A percentile compares a stretch with the other conserved stretches of the same genome.
Conservation (phyloP, 108 stramenopile genomes). For the Fragilariopsis cylindrus region DNA sequence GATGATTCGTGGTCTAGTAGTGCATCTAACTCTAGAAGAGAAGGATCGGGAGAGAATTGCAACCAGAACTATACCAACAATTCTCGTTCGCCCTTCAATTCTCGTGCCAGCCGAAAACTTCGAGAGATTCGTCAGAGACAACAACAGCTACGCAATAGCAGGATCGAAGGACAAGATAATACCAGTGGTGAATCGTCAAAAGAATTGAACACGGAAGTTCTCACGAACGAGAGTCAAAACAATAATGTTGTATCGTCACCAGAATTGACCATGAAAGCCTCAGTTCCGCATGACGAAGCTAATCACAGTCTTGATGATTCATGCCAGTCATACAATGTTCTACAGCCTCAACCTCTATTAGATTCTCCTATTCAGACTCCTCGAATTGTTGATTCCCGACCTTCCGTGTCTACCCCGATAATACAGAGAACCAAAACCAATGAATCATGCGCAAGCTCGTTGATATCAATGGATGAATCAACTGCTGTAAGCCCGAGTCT, state of each 20-base stretch:
- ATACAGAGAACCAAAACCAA: not conserved
- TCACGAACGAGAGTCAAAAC: not conserved
- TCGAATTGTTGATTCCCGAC: not conserved
- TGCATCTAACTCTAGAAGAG: too few species aligned
- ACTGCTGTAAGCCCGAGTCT: not conserved
- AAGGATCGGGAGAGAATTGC: too few species aligned
- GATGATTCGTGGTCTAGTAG: too few species aligned
- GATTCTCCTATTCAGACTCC: not conserved
- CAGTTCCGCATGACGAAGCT: not conserved
- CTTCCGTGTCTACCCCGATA: not conserved
- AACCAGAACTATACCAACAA: not conserved
- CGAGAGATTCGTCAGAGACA: conserved; percentile 3
- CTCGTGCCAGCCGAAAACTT: conserved; percentile 5
- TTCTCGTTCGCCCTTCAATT: conserved; percentile 8
- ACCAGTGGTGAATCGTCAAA: not conserved
- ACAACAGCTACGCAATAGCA: not conserved
- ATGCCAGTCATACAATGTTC: too few species aligned
- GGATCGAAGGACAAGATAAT: too few species aligned
- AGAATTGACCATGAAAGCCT: too few species aligned
- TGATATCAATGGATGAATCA: conserved; percentile 5
- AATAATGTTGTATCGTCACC: not conserved
- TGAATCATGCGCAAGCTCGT: not conserved
- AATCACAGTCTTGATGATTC: not conserved
- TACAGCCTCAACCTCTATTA: not conserved
- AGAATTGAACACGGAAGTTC: not conserved